These are phyloP conservation scores for Gyrodon lividus DNA, from an alignment of 768 basidiomycete species.

Conservation along the genomic window DNA sequence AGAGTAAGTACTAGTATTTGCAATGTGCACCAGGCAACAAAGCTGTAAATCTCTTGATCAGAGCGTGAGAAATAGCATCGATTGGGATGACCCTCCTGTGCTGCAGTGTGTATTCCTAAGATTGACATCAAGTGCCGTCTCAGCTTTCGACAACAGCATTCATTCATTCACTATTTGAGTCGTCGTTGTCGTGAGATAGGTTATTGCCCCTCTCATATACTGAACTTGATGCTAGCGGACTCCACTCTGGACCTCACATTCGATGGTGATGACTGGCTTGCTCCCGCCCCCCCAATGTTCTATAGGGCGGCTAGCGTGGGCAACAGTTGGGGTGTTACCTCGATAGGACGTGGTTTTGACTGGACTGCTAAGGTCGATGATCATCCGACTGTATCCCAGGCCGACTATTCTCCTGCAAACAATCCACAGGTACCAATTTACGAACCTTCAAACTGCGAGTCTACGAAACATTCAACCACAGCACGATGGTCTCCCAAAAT, in stretches of 20 bases:
- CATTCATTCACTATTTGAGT: conserved; percentile 1
- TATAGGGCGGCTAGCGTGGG: conserved; percentile 67
- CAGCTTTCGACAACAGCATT: not conserved
- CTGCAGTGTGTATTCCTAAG: too few species aligned
- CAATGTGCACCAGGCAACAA: too few species aligned
- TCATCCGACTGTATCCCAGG: conserved; percentile 6
- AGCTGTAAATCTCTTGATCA: too few species aligned
- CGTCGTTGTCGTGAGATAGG: not conserved
- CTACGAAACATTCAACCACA: conserved; percentile 9
- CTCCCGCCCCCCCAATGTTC: conserved; percentile 47
- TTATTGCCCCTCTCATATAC: not conserved
- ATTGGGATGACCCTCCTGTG: not conserved
- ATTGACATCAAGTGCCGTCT: not conserved
- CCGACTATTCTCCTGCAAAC: conserved; percentile 7
- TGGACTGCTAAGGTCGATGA: conserved; percentile 54
- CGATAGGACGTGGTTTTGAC: conserved; percentile 78
- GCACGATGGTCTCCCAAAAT: conserved; percentile 13
- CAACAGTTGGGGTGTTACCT: conserved; percentile 84
- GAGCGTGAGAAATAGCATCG: conserved; percentile 5
- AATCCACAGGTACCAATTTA: conserved; percentile 7
- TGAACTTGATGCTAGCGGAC: conserved; percentile 53
- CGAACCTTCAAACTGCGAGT: conserved; percentile 12
- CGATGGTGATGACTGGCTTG: conserved; percentile 71
- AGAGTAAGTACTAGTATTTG: too few species aligned
- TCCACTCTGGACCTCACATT: conserved; percentile 59